Base-by-base conservation (phyloP, 192 early-diverging fungal genomes). In the Coemansia sp. region DNA sequence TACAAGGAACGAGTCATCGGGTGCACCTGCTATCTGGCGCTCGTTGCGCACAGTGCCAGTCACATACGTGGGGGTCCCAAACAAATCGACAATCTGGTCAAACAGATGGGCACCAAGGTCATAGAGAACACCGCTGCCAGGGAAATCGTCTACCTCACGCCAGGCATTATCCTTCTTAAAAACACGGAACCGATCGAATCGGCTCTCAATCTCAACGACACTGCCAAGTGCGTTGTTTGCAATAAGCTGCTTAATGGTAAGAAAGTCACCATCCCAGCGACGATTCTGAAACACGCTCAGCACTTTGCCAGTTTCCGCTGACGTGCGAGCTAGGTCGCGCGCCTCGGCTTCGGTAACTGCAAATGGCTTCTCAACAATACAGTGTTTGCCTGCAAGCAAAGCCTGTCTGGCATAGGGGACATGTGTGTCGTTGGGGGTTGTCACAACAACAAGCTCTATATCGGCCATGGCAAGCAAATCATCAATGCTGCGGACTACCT, bases 241-340 rank as follows among this genome's bases (percentile, higher is more conserved):
- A 17, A 91, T 66, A 10, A 92, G 67, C 15, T 81, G 71, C 57
- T 84, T 81, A 19, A 89, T 73, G 1, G 90, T 92, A 49, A 87
- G 67, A 61, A 90, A 92, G 73, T 92, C 90, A 39, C 87, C 89
- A 69, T 92, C 90, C 86, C 85, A 92, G 34, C 86, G 82, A 37
- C 90, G 74, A 67, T 92, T 92, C 25, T 92, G 90, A 61, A 84
- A 92, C 38, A 87, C 85, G 33, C 87, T 84, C 49, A 86, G 80
- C 13, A 92, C 62, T 15, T 68, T 73, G 21, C 78, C 70, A 0
- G 78, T 81, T 46, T 82, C 59, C 44, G 85, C 82, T 10, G 90
- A 81, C 13, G 87, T 43, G 23, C 67, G 64, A 23, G 76, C 78
- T 30, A 92, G 73, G 34, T 80, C 71, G 9, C 72, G 71, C n/a